Evolutionary conservation across 306 rosid genomes (phyloP).

Genomic region (Vicia faba): DNA sequence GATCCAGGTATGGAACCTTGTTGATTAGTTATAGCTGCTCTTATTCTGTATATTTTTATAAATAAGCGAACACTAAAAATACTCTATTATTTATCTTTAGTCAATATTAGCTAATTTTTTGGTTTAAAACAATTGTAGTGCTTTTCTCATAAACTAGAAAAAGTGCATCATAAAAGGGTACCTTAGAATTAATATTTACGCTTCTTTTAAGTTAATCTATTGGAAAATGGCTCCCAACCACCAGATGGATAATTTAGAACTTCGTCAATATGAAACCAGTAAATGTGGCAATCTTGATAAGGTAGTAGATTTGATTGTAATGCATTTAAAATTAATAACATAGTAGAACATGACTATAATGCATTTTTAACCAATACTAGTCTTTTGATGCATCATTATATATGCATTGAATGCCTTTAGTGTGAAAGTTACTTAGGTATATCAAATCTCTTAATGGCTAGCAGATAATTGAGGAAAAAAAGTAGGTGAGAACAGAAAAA

Average conservation of each 20-base stretch:
- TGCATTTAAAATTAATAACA: conserved; percentile 16
- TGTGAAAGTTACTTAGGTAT: neutral
- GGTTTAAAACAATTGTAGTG: neutral
- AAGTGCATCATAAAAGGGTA: neutral
- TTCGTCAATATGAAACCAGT: conserved; percentile 13
- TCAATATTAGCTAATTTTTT: neutral
- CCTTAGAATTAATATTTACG: neutral
- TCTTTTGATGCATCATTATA: conserved; percentile 9
- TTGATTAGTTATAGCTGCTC: conserved; percentile 18
- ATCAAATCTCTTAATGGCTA: neutral
- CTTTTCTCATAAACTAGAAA: neutral
- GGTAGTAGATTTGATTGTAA: conserved; percentile 28
- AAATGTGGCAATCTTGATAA: conserved; percentile 25
- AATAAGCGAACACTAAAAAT: neutral
- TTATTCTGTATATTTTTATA: conserved; percentile 17
- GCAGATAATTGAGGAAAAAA: neutral
- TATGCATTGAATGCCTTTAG: neutral
- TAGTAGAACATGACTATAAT: conserved; percentile 25
- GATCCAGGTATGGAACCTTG: conserved; percentile 80
- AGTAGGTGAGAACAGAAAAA: neutral
- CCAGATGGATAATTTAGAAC: conserved; percentile 25
- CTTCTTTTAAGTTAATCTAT: neutral
- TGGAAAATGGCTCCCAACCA: conserved; percentile 17
- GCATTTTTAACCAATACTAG: conserved; percentile 5
- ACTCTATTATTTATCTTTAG: conserved; percentile 5